Evolutionary conservation across 2,329 filamentous ascomycete genomes (phyloP).

Genomic region (Penicillium corylophilum): DNA sequence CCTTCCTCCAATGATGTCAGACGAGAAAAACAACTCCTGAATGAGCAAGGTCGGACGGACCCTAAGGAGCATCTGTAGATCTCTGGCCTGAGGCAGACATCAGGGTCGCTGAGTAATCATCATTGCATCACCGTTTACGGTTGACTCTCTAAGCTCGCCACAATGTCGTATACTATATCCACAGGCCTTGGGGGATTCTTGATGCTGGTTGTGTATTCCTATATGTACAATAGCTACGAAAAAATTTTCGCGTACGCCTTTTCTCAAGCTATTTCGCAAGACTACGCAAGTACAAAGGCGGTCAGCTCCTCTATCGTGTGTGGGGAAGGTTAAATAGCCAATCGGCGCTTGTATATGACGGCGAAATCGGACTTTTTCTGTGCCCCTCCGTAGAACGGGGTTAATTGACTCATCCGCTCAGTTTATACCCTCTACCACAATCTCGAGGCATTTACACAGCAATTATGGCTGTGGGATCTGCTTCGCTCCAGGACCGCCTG

Average conservation of each 20-base stretch:
- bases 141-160: neutral
- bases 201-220: no score
- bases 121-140: conserved; percentile 6
- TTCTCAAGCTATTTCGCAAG: neutral
- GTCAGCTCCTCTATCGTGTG: conserved; percentile 10
- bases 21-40: conserved; percentile 4
- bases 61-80: neutral
- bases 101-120: conserved; percentile 7
- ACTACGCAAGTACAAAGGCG: conserved; percentile 5
- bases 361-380: conserved; percentile 32
- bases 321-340: conserved; percentile 15
- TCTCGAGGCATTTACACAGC: conserved; percentile 15
- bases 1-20: conserved; percentile 13
- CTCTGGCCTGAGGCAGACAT: neutral
- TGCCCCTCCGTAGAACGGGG: conserved; percentile 24
- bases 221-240: no score
- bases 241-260: neutral
- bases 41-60: neutral
- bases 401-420: conserved; percentile 27
- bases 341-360: conserved; percentile 14
- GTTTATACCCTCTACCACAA: conserved; percentile 11
- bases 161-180: neutral
- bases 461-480: conserved; percentile 36
- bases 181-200: neutral
- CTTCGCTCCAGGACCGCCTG: conserved; percentile 39